Base-by-base conservation (phyloP, 257 asterid species). In the Petunia secreta region DNA sequence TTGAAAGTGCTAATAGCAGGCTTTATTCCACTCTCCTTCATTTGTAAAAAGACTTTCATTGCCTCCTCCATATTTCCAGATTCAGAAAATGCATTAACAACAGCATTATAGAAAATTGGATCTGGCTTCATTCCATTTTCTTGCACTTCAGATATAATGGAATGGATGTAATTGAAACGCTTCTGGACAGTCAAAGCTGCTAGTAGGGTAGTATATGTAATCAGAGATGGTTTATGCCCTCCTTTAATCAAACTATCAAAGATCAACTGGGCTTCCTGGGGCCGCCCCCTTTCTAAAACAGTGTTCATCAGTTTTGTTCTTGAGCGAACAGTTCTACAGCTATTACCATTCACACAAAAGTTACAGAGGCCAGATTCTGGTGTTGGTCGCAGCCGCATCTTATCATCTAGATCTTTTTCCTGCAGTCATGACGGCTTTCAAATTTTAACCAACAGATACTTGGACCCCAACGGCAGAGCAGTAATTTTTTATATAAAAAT, bases 21-120 rank as follows among this genome's bases (percentile, higher is more conserved):
- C 74, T 88, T 88, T 71, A 88, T 87, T 65, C 95, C 93, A 2
- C 83, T 76, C 68, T 85, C 86, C 87, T 90, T 89, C 97, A 93
- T 91, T 85, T 83, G 82, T 8, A 78, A 83, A 71, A 93, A 80
- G 75, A 86, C 74, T 79, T 88, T 86, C 89, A 89, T 82, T 77
- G 97, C 95, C 80, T 89, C 92, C 68, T 89, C 91, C 93, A 91
- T 89, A 82, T 93, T 86, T 67, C 97, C 93, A 8, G 93, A 88
- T 88, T 91, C 93, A 34, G 97, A 83, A 81, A 89, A 90, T 1
- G 97, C 93, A 86, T 92, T 87, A 62, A 92, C 87, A n/a, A 86
- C 91, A 13, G 94, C 93, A 46, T 90, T 90, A 67, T 88, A 89
- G 87, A 90, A 92, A 52, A 90, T 84, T 2, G 90, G 88, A 83